phyloP scores from a whole-genome alignment of 805 yeast species.

The Citeromyces nyonsensis region DNA sequence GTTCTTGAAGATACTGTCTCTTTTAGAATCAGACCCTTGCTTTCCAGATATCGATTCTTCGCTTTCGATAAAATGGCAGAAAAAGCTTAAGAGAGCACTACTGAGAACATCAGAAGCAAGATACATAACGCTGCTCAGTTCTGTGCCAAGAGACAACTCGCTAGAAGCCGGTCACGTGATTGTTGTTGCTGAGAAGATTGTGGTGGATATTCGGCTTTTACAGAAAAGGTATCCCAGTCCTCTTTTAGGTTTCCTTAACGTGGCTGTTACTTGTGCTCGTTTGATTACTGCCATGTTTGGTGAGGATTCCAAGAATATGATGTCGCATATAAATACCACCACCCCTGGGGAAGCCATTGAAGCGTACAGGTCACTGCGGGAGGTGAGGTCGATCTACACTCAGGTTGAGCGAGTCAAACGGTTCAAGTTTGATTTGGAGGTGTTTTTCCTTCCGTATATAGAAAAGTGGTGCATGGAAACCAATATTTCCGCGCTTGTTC shows the following conservation, averaged over 20 bases:
- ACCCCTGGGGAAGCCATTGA: conserved; percentile 12
- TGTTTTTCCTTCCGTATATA: neutral
- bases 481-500: neutral
- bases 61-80: too few species aligned
- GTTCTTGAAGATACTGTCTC: neutral
- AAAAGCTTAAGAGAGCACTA: too few species aligned
- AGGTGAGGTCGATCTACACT: neutral
- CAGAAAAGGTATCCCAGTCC: conserved; percentile 22
- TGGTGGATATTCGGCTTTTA: conserved; percentile 28
- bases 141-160: conserved; percentile 18
- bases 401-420: neutral
- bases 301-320: conserved; percentile 33
- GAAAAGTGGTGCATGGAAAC: neutral
- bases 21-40: neutral
- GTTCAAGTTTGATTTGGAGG: conserved; percentile 1
- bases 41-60: neutral
- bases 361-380: neutral
- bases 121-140: neutral
- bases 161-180: conserved; percentile 39
- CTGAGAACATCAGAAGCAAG: neutral
- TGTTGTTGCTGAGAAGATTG: conserved; percentile 37
- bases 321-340: conserved; percentile 31
- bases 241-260: conserved; percentile 5
- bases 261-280: conserved; percentile 31
- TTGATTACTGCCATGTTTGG: conserved; percentile 36